Conservation (phyloP, 106 monocot genomes). For the Dendrobium nobile region DNA sequence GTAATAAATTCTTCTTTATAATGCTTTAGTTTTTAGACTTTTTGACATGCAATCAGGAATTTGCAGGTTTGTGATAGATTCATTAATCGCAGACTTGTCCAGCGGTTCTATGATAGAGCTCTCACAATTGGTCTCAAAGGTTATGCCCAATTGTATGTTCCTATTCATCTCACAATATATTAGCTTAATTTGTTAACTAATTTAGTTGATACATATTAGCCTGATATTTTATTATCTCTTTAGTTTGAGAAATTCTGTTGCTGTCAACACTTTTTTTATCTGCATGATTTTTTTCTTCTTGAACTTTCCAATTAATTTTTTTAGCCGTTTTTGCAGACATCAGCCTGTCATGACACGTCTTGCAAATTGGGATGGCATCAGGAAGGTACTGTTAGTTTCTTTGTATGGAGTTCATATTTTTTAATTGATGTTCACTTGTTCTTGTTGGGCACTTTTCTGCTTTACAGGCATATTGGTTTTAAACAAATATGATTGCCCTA, state of each 20-base stretch:
- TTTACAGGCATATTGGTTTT: neutral
- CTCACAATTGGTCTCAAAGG: constrained; percentile 69
- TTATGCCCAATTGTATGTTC: constrained; percentile 69
- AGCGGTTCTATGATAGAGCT: constrained; percentile 62
- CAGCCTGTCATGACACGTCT: constrained; percentile 53
- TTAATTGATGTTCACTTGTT: neutral
- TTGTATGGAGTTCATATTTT: neutral
- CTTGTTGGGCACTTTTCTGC: neutral
- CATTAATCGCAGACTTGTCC: constrained; percentile 60
- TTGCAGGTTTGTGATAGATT: constrained; percentile 75
- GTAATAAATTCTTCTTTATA: neutral
- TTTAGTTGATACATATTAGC: neutral
- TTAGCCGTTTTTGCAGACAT: constrained; percentile 48
- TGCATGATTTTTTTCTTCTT: constrained; percentile 1
- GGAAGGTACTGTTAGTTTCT: constrained; percentile 37
- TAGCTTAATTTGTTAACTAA: neutral
- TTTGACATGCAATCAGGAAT: neutral
- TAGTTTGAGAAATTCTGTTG: neutral
- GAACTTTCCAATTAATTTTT: neutral
- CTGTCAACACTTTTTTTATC: neutral
- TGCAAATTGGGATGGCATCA: constrained; percentile 89
- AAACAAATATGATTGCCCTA: neutral
- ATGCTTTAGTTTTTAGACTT: neutral
- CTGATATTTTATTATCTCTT: neutral
- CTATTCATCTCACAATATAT: constrained; percentile 9